Evolutionary conservation across 108 stramenopile genomes (phyloP).

Genomic region (Nannochloropsis oceanica): DNA sequence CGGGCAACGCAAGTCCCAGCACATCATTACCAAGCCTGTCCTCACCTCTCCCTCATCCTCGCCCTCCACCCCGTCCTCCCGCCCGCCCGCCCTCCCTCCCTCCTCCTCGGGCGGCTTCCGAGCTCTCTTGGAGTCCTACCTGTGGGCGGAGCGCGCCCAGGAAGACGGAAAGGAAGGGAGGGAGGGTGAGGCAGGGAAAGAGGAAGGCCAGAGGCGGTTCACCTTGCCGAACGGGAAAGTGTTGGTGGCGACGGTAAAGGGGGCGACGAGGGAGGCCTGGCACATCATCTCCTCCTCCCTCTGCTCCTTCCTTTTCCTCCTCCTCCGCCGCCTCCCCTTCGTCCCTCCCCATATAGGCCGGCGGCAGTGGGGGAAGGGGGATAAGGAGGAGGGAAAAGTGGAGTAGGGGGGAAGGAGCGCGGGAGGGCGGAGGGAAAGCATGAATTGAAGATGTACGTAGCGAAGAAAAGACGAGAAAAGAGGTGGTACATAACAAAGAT

Average conservation of each 20-base stretch:
- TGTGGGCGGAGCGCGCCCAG: not conserved
- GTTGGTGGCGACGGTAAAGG: not conserved
- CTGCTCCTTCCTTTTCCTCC: not conserved
- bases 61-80: not conserved
- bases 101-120: not conserved
- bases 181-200: not conserved
- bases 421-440: too few species aligned
- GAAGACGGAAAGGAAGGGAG: not conserved
- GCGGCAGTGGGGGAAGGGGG: not conserved
- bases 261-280: not conserved
- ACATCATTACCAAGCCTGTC: not conserved
- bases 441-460: too few species aligned
- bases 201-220: not conserved
- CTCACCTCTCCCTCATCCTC: not conserved
- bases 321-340: not conserved
- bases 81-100: not conserved
- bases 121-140: not conserved
- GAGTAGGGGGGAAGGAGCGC: not conserved
- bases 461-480: too few species aligned
- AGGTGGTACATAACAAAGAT: too few species aligned
- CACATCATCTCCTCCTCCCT: not conserved
- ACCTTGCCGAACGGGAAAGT: not conserved
- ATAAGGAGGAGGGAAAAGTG: not conserved
- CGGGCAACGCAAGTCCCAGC: not conserved
- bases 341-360: not conserved